Evolutionary conservation across 441 rosid genomes (phyloP).

Genomic region (Aleurites moluccanus): DNA sequence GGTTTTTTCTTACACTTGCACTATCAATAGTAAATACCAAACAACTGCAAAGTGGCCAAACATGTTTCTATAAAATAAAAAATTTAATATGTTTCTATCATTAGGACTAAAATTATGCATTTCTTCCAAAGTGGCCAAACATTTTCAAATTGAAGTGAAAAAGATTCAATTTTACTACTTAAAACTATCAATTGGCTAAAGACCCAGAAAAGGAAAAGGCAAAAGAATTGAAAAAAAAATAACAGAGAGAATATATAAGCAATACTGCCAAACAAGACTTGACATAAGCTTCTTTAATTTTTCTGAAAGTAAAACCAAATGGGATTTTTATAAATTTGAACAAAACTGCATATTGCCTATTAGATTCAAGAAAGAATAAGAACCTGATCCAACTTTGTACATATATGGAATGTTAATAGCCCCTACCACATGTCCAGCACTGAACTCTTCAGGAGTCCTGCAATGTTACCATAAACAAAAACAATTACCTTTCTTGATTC

Average conservation of each 20-base stretch:
- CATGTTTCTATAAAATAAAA: too few species aligned
- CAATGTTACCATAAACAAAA: neutral
- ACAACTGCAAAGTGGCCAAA: too few species aligned
- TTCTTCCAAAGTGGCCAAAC: neutral
- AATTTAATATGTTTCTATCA: too few species aligned
- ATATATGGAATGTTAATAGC: conserved; percentile 85
- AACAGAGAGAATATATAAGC: neutral
- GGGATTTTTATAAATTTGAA: neutral
- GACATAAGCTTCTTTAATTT: neutral
- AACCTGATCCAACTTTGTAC: conserved; percentile 86
- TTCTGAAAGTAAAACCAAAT: neutral
- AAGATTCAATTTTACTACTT: neutral
- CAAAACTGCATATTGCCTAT: neutral
- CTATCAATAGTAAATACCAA: neutral
- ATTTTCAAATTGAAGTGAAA: neutral
- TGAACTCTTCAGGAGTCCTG: conserved; percentile 83
- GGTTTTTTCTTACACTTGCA: neutral
- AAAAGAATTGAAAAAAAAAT: neutral
- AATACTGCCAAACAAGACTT: neutral
- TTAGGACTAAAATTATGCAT: neutral
- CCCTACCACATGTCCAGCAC: conserved; percentile 71
- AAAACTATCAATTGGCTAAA: neutral
- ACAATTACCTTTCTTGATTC: neutral
- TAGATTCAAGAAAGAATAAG: neutral
- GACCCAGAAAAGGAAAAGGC: neutral